Conservation (phyloP, 139 green algal species). For the Ettlia oleoabundans region DNA sequence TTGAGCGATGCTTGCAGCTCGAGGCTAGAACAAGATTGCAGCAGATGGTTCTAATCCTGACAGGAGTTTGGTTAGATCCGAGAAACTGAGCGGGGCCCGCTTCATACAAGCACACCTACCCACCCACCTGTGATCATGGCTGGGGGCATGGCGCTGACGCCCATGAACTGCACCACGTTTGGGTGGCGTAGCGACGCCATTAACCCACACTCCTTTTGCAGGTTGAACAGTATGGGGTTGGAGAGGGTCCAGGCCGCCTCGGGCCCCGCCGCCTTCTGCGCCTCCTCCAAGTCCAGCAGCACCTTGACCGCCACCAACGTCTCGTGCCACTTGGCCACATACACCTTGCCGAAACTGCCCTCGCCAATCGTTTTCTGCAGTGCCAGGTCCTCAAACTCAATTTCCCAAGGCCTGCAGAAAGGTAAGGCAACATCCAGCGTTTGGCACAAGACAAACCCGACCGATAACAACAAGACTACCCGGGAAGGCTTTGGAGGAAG, state of each 20-base stretch:
- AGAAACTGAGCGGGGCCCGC: no score
- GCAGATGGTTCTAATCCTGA: no score
- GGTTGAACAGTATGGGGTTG: conserved; percentile 30
- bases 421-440: no score
- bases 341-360: conserved; percentile 23
- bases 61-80: no score
- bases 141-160: conserved; percentile 52
- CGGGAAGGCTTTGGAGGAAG: no score
- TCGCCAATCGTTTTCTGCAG: conserved; percentile 32
- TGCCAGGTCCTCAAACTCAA: conserved; percentile 9
- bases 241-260: conserved; percentile 10
- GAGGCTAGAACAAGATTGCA: no score
- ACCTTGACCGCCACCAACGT: conserved; percentile 70
- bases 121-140: conserved; percentile 31
- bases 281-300: conserved; percentile 38
- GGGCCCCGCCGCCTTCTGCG: conserved; percentile 24
- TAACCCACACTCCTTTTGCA: conserved; percentile 53
- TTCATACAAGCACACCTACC: no score
- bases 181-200: conserved; percentile 57
- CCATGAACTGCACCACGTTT: conserved; percentile 57
- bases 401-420: conserved; percentile 17
- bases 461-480: no score
- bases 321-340: conserved; percentile 62
- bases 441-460: no score
- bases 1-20: no score